phyloP scores from a whole-genome alignment of 1,284 basidiomycete species.

The Fomitopsis schrenkii region DNA sequence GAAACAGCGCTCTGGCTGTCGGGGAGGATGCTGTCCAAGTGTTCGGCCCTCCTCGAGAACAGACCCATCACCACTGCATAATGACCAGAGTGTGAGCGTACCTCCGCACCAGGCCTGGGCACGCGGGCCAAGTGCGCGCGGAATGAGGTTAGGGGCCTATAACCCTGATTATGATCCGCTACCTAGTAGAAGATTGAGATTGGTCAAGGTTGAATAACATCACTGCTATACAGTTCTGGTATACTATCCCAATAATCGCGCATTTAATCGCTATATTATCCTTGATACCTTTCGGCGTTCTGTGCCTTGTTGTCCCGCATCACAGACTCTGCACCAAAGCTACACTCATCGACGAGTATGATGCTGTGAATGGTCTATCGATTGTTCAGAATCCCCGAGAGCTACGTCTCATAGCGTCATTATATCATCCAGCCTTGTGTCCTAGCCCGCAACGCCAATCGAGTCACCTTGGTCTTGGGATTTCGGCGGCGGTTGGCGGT shows the following conservation, averaged over 20 bases:
- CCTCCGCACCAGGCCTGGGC: not conserved
- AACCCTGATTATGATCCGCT: not conserved
- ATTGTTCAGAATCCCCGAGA: no score
- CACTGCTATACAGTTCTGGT: not conserved
- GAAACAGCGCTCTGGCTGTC: slow-evolving; percentile 45
- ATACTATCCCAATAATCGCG: not conserved
- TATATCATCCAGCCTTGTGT: no score
- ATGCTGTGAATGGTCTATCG: no score
- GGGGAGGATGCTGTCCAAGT: slow-evolving; percentile 18
- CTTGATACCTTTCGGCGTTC: no score
- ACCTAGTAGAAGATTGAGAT: not conserved
- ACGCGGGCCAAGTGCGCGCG: not conserved
- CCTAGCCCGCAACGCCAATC: no score
- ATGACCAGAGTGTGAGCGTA: slow-evolving; percentile 8
- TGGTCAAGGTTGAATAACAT: not conserved
- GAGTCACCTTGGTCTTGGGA: no score
- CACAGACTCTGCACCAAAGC: not conserved
- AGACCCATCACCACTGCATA: slow-evolving; percentile 37
- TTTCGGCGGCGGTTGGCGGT: no score
- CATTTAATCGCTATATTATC: no score
- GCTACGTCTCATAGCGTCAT: no score
- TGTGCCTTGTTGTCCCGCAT: not conserved
- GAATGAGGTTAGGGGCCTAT: not conserved
- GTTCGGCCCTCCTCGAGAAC: slow-evolving; percentile 36
- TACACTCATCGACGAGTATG: not conserved